Conservation (phyloP, 2,329 filamentous ascomycete species). For the Thelonectria rubi region DNA sequence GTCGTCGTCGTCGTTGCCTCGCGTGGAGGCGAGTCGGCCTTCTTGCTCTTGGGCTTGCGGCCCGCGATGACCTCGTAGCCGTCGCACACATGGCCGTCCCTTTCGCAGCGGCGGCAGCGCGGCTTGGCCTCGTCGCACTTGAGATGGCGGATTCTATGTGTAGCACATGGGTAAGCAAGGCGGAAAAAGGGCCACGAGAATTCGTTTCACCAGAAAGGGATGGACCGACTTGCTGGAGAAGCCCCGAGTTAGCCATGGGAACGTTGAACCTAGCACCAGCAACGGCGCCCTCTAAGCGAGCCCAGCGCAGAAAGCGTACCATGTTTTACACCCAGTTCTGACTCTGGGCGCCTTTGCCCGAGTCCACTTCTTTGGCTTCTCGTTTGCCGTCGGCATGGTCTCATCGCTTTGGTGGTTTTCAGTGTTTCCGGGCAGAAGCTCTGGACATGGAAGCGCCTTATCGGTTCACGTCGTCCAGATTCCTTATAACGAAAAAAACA, state of each 20-base stretch:
- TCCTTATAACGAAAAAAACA: constrained; percentile 13
- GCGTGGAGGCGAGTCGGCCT: not conserved
- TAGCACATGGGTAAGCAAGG: not conserved
- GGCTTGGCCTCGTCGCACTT: constrained; percentile 26
- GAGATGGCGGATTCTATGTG: constrained; percentile 24
- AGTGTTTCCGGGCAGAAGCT: too few species aligned
- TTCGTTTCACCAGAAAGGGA: too few species aligned
- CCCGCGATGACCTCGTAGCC: constrained; percentile 15
- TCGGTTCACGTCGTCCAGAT: not conserved
- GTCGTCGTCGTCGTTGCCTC: too few species aligned
- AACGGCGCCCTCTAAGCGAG: not conserved
- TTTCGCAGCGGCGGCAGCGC: constrained; percentile 19
- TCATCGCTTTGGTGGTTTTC: constrained; percentile 2
- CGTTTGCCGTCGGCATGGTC: constrained; percentile 13
- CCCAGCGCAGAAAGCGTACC: constrained; percentile 9
- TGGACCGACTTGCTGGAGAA: constrained; percentile 22
- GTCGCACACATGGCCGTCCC: constrained; percentile 24
- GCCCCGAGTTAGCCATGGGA: too few species aligned
- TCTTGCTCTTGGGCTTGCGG: constrained; percentile 18
- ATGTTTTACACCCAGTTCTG: constrained; percentile 25
- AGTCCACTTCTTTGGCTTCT: constrained; percentile 23
- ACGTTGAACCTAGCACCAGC: too few species aligned
- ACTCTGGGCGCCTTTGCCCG: constrained; percentile 24
- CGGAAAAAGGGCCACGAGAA: not conserved
- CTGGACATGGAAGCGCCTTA: too few species aligned